Evolutionary conservation across 805 yeast genomes (phyloP).

Genomic region (Cyberlindnera bimundalis): DNA sequence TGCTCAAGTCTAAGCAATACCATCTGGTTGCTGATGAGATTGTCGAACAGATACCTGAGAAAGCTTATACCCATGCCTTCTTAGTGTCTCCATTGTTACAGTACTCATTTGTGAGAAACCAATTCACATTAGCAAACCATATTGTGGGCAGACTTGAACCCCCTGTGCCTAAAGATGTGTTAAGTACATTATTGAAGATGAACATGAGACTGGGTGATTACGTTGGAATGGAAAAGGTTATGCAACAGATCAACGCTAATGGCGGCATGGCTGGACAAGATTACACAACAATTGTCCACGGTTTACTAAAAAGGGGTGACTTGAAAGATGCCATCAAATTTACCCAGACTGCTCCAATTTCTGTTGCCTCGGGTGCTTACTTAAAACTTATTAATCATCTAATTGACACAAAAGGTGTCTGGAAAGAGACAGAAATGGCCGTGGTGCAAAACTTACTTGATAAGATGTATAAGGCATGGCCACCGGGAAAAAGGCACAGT

Average conservation of each 20-base stretch:
- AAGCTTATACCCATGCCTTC: conserved; percentile 13
- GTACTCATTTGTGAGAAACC: conserved; percentile 8
- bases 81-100: conserved; percentile 14
- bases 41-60: conserved; percentile 15
- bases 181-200: conserved; percentile 16
- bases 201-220: conserved; percentile 21
- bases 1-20: conserved; percentile 16
- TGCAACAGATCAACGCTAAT: conserved; percentile 16
- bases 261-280: conserved; percentile 19
- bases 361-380: conserved; percentile 9
- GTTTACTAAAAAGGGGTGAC: conserved; percentile 16
- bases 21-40: conserved; percentile 18
- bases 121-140: conserved; percentile 16
- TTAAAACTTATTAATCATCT: conserved; percentile 16
- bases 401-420: conserved; percentile 6
- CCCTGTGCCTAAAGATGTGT: conserved; percentile 17
- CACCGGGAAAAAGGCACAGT: background rate
- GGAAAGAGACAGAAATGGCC: conserved; percentile 14
- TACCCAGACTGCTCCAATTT: conserved; percentile 5
- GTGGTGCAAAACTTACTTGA: conserved; percentile 18
- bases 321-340: conserved; percentile 10
- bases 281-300: conserved; percentile 20
- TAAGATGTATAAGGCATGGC: conserved; percentile 10
- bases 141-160: conserved; percentile 13
- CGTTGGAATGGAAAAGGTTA: conserved; percentile 19